Evolutionary conservation across 345 rosid species (phyloP).

Genomic region (Carallia pectinifolia): DNA sequence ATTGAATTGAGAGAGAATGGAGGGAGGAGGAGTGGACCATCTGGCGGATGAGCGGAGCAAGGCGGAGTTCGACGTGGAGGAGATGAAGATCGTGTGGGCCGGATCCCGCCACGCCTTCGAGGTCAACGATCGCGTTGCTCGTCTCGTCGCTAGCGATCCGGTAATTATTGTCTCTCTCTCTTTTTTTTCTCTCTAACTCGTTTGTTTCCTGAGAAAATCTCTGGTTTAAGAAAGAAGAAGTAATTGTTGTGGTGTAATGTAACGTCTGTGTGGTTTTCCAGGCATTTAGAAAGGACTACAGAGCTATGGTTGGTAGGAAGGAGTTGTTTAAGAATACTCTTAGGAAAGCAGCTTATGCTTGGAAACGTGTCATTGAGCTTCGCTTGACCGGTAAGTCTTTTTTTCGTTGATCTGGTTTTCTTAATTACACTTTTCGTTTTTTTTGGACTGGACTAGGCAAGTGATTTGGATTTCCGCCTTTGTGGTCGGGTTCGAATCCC

Average conservation of each 20-base stretch:
- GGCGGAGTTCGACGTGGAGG: slow-evolving; percentile 79
- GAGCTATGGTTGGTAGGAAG: slow-evolving; percentile 68
- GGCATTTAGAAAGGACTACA: slow-evolving; percentile 79
- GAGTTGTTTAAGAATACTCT: slow-evolving; percentile 89
- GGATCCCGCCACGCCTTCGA: slow-evolving; percentile 81
- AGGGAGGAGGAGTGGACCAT: slow-evolving; percentile 48
- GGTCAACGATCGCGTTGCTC: slow-evolving; percentile 77
- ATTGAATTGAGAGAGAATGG: slow-evolving; percentile 29
- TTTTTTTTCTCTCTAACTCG: not conserved
- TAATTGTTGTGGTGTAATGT: not conserved
- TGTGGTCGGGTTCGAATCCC: no score
- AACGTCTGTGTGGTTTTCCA: slow-evolving; percentile 17
- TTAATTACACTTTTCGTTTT: not conserved
- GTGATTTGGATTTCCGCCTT: no score
- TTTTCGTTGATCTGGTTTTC: not conserved
- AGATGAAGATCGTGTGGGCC: slow-evolving; percentile 96
- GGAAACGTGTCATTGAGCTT: slow-evolving; percentile 81
- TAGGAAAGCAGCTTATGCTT: slow-evolving; percentile 83
- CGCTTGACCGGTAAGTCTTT: slow-evolving; percentile 64
- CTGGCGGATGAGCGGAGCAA: slow-evolving; percentile 70
- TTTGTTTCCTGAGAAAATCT: not conserved
- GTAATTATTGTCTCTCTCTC: slow-evolving; percentile 25
- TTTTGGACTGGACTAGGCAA: no score
- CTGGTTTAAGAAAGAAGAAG: no score
- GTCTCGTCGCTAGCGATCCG: slow-evolving; percentile 95